A percentile compares a stretch with the other conserved stretches of the same genome.
These are phyloP conservation scores for Linnemannia elongata DNA, from an alignment of 192 early-diverging fungal genomes.

Conservation along the genomic window DNA sequence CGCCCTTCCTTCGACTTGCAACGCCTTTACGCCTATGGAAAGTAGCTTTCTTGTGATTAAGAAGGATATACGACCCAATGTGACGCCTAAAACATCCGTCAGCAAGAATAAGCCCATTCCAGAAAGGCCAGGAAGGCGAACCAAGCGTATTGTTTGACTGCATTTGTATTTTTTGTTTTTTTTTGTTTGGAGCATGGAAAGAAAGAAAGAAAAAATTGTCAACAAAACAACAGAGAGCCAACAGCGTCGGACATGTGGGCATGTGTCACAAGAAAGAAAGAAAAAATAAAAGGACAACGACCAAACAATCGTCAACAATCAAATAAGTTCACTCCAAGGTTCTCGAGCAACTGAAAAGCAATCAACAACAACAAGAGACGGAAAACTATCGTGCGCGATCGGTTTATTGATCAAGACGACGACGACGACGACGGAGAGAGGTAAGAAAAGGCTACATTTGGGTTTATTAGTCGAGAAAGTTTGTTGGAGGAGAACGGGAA, in stretches of 20 bases:
- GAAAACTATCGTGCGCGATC: background rate
- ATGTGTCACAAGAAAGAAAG: conserved; percentile 1
- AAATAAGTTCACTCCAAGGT: background rate
- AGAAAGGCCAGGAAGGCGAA: background rate
- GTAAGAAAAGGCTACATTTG: background rate
- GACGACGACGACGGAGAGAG: background rate
- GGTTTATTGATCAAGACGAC: background rate
- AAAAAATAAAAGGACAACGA: background rate
- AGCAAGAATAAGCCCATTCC: background rate
- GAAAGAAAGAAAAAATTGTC: background rate
- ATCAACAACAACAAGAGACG: background rate
- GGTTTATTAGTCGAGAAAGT: background rate
- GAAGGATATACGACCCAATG: no score
- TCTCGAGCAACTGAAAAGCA: background rate
- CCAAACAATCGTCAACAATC: background rate
- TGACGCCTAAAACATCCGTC: background rate
- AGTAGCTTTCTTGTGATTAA: no score
- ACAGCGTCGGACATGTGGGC: background rate
- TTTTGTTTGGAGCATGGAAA: background rate
- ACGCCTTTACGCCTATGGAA: no score
- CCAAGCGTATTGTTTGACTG: background rate
- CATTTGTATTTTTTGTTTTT: background rate
- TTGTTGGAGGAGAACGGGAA: background rate
- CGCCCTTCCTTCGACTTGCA: no score
- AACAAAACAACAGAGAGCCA: background rate